Percentiles rank a stretch among this genome's conserved stretches.
These are phyloP conservation scores for Claviceps pusilla DNA, from an alignment of 2,329 filamentous ascomycete species.

Conservation along the genomic window DNA sequence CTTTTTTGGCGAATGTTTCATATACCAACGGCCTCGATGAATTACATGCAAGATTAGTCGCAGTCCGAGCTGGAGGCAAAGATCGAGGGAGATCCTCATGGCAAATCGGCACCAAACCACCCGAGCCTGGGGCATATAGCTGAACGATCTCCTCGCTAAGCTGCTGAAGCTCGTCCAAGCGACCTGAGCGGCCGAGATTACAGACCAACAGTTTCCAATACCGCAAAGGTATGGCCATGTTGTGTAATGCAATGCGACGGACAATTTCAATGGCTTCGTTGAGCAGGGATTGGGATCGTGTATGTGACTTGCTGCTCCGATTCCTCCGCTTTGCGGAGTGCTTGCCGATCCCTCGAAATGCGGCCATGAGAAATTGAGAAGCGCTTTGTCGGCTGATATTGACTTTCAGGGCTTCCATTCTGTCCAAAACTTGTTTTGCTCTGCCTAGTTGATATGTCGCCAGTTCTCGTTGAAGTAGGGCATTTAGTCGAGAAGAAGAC, in stretches of 20 bases:
- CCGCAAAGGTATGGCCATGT: slow-evolving; percentile 20
- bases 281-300: slow-evolving; percentile 8
- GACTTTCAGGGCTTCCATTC: slow-evolving; percentile 18
- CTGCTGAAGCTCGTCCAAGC: slow-evolving; percentile 29
- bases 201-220: slow-evolving; percentile 30
- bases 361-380: slow-evolving; percentile 11
- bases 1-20: background rate
- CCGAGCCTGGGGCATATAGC: slow-evolving; percentile 18
- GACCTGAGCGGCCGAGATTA: slow-evolving; percentile 27
- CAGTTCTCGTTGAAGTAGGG: slow-evolving; percentile 8
- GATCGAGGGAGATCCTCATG: slow-evolving; percentile 24
- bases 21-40: background rate
- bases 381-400: slow-evolving; percentile 16
- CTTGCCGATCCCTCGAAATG: slow-evolving; percentile 15
- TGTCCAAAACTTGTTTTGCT: slow-evolving; percentile 16
- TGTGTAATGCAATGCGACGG: slow-evolving; percentile 15
- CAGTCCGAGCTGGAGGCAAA: background rate
- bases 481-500: slow-evolving; percentile 13
- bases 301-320: background rate
- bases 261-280: slow-evolving; percentile 18
- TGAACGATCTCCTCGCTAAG: slow-evolving; percentile 28
- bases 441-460: slow-evolving; percentile 8
- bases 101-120: slow-evolving; percentile 28
- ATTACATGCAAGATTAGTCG: background rate
- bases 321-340: slow-evolving; percentile 10